Evolutionary conservation across 2,329 filamentous ascomycete genomes (phyloP), one percentile per base, ranked within the genome.

Genomic region (Lachnellula occidentalis): DNA sequence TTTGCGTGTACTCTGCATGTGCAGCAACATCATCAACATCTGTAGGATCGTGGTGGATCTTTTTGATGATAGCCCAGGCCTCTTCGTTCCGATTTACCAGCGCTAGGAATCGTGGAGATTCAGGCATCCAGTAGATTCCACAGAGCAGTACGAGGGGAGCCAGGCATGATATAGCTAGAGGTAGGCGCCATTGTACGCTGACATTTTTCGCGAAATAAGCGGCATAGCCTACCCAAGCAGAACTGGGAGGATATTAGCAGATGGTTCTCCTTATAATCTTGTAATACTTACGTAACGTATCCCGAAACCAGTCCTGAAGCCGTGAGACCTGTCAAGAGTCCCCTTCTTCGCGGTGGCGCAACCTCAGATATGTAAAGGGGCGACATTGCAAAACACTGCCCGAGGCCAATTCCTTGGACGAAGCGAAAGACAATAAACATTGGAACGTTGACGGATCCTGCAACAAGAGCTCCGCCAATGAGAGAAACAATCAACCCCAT

Each of bases 321-420:
- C 59, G 90, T 78, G 57, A 87, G 90, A 70, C 90, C 84, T 71
- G 91, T 87, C 48, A 90, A 79, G 51, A 86, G 83, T 66, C 87
- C 87, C 65, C 87, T 82, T 60, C 91, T 84, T 70, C 86, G 87
- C 69, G 78, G 79, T 53, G 86, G 85, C 60, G 73, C 70, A 53
- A 72, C 71, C 64, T 74, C 41, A 59, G 58, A 34, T 87, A 92
- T 92, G 80, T 92, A 90, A 57, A 90, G 76, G 67, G 90, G 88
- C 70, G 90, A 82, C 65, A 89, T 82, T 66, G 87, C 85, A 11
- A 85, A 88, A 63, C 87, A 86, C 68, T 89, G 88, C 67, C 87
- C 87, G 65, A 90, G 85, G 76, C 58, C 61, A 34, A 61, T 17
- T 8, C 61, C 61, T 22, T 49, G 19, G 15, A 61, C 37, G 42